Evolutionary conservation across 2,329 filamentous ascomycete genomes (phyloP).

Genomic region (Aplosporella prunicola): DNA sequence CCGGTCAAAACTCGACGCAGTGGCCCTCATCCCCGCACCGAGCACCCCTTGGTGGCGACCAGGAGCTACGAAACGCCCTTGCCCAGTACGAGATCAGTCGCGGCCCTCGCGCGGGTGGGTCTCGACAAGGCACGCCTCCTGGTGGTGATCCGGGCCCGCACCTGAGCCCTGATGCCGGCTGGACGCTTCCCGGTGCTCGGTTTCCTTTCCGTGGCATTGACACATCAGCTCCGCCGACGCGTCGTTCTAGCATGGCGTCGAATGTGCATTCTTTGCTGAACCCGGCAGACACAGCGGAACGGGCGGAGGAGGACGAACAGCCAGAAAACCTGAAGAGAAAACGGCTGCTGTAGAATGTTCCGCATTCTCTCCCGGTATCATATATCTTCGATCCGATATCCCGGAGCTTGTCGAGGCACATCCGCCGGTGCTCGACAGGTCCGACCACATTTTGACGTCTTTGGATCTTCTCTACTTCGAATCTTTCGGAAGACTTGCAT

Average conservation of each 20-base stretch:
- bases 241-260: slow-evolving; percentile 62
- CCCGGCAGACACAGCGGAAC: slow-evolving; percentile 57
- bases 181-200: slow-evolving; percentile 44
- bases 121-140: slow-evolving; percentile 45
- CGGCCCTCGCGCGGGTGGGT: slow-evolving; percentile 38
- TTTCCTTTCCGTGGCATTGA: slow-evolving; percentile 42
- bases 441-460: too few relatives aligned
- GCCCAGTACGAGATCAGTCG: slow-evolving; percentile 57
- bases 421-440: too few relatives aligned
- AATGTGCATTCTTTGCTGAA: slow-evolving; percentile 60
- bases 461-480: too few relatives aligned
- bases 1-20: slow-evolving; percentile 50
- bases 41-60: slow-evolving; percentile 42
- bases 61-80: slow-evolving; percentile 63
- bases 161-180: slow-evolving; percentile 45
- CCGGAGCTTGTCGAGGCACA: too few relatives aligned
- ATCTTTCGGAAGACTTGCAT: too few relatives aligned
- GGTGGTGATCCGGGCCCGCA: slow-evolving; percentile 40
- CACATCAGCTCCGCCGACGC: slow-evolving; percentile 51
- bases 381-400: too few relatives aligned
- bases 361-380: too few relatives aligned
- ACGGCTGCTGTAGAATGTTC: slow-evolving; percentile 18
- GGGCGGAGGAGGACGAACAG: slow-evolving; percentile 54
- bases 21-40: slow-evolving; percentile 60
- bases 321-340: slow-evolving; percentile 55